Evolutionary conservation across 2,329 filamentous ascomycete species (phyloP).

Genomic region (Paraconiothyrium sp.): DNA sequence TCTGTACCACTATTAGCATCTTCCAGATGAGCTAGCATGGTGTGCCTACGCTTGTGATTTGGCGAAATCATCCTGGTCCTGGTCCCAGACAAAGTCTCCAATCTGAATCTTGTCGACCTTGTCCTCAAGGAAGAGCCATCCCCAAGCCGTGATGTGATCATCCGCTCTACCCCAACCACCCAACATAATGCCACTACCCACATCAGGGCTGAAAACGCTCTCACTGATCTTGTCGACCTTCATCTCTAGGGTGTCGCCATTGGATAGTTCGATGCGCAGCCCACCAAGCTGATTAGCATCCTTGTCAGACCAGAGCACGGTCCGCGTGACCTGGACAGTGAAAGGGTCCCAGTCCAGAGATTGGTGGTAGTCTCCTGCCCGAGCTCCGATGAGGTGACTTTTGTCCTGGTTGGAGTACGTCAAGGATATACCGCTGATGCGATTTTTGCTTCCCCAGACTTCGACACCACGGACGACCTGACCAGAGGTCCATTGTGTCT

Average conservation of each 20-base stretch:
- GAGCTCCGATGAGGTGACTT: constrained; percentile 9
- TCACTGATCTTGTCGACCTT: constrained; percentile 7
- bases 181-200: constrained; percentile 12
- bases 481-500: constrained; percentile 10
- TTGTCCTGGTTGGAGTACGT: constrained; percentile 13
- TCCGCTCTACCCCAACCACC: constrained; percentile 16
- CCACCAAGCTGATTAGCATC: constrained; percentile 13
- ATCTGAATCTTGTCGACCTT: constrained; percentile 15
- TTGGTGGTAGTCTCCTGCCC: constrained; percentile 7
- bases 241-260: constrained; percentile 12
- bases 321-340: not conserved
- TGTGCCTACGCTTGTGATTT: constrained; percentile 12
- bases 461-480: constrained; percentile 9
- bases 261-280: constrained; percentile 8
- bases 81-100: constrained; percentile 16
- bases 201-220: not conserved
- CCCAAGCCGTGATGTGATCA: constrained; percentile 16
- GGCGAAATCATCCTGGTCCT: constrained; percentile 9
- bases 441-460: constrained; percentile 15
- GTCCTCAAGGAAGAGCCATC: constrained; percentile 17
- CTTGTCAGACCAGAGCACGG: constrained; percentile 12
- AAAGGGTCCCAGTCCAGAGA: constrained; percentile 15
- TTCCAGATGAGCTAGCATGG: not conserved
- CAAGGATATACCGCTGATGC: constrained; percentile 11
- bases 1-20: constrained; percentile 6